These are phyloP conservation scores for Rubroshorea leprosula DNA, from an alignment of 345 rosid genomes.

Conservation along the genomic window DNA sequence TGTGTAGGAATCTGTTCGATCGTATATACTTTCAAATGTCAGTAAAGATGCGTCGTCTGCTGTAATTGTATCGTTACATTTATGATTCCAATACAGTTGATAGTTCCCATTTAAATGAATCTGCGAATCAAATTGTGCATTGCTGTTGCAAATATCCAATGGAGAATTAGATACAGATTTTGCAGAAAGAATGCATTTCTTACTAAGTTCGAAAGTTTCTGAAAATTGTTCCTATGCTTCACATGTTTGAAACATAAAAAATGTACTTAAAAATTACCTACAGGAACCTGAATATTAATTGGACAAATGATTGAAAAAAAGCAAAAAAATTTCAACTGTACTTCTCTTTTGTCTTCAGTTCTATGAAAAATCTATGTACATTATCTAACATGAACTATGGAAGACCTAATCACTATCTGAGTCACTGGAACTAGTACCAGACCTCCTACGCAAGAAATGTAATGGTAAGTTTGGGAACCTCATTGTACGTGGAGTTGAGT, in stretches of 20 bases:
- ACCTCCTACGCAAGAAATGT: constrained; percentile 52
- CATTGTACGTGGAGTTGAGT: constrained; percentile 25
- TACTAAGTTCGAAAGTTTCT: too few species aligned
- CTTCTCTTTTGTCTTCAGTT: too few species aligned
- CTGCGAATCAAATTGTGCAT: too few species aligned
- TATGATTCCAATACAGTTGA: too few species aligned
- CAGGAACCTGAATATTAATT: background rate
- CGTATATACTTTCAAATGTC: constrained; percentile 1
- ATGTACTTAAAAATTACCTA: too few species aligned
- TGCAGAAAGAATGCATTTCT: background rate
- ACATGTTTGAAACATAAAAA: too few species aligned
- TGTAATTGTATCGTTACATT: background rate
- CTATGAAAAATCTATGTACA: constrained; percentile 25
- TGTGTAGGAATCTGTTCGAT: constrained; percentile 3
- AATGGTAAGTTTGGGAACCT: constrained; percentile 63
- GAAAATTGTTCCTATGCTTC: too few species aligned
- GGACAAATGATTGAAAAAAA: background rate
- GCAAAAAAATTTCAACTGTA: background rate
- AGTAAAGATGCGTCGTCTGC: background rate
- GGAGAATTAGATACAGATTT: background rate
- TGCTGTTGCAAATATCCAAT: background rate
- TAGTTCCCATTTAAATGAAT: too few species aligned
- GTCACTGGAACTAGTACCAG: constrained; percentile 48
- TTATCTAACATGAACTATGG: background rate
- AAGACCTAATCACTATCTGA: constrained; percentile 47